Evolutionary conservation across 2,329 filamentous ascomycete species (phyloP).

Genomic region (Anthostomella pinea): DNA sequence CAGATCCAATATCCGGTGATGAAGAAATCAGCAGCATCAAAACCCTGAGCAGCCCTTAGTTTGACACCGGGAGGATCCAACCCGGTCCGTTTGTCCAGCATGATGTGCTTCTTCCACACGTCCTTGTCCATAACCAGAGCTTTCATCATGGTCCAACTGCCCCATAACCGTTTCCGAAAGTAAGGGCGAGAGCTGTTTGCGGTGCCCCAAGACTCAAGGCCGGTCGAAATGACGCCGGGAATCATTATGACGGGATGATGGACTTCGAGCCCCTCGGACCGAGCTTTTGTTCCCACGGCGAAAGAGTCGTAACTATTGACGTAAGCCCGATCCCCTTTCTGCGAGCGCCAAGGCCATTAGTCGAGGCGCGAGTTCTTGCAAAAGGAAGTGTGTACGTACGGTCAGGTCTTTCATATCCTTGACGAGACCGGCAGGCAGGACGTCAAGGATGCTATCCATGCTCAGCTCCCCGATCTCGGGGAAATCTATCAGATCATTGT

Average conservation of each 20-base stretch:
- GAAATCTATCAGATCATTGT: slow-evolving; percentile 84
- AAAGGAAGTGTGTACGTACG: slow-evolving; percentile 46
- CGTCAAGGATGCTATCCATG: slow-evolving; percentile 83
- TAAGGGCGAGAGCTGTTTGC: slow-evolving; percentile 81
- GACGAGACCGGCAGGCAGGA: slow-evolving; percentile 79
- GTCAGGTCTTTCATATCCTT: slow-evolving; percentile 83
- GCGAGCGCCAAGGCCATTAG: slow-evolving; percentile 20
- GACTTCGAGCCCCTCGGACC: slow-evolving; percentile 74
- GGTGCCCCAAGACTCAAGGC: slow-evolving; percentile 95
- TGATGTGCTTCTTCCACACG: slow-evolving; percentile 92
- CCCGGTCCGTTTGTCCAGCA: slow-evolving; percentile 89
- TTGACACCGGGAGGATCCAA: slow-evolving; percentile 89
- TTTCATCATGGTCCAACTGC: slow-evolving; percentile 98
- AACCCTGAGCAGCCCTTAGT: slow-evolving; percentile 88
- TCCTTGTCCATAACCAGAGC: slow-evolving; percentile 92
- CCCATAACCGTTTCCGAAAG: slow-evolving; percentile 93
- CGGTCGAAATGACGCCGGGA: slow-evolving; percentile 94
- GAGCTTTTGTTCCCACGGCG: slow-evolving; percentile 80
- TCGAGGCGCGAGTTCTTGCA: not conserved
- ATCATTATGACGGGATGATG: slow-evolving; percentile 95
- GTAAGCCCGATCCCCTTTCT: slow-evolving; percentile 80
- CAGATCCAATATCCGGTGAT: slow-evolving; percentile 95
- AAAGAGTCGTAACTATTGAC: slow-evolving; percentile 92
- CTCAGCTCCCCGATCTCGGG: slow-evolving; percentile 69
- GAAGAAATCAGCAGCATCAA: slow-evolving; percentile 97